These are phyloP conservation scores for Dendrocalamus latiflorus DNA, from an alignment of 202 grass and related monocot species.

Conservation along the genomic window DNA sequence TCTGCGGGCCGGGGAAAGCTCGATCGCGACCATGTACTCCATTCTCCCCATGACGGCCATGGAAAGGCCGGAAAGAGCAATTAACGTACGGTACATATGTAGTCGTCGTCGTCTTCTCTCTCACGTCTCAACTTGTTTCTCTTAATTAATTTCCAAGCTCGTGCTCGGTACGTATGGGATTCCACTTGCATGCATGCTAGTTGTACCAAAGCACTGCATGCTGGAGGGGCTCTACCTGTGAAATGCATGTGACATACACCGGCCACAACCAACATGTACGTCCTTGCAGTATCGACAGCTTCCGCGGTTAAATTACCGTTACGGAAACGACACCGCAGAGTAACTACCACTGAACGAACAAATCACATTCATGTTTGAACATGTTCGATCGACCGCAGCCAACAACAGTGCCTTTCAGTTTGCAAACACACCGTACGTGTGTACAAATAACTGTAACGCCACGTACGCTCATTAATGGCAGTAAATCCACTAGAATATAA, in stretches of 20 bases:
- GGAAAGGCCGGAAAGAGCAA: too few relatives aligned
- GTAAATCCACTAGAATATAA: constrained; percentile 26
- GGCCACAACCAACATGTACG: neutral
- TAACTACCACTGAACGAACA: neutral
- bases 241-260: neutral
- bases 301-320: neutral
- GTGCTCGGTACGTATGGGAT: neutral
- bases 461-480: constrained; percentile 3
- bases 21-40: too few relatives aligned
- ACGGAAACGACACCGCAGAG: constrained; percentile 8
- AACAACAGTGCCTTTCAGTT: too few relatives aligned
- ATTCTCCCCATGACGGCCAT: too few relatives aligned
- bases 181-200: neutral
- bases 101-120: neutral
- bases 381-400: neutral
- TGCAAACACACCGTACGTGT: neutral
- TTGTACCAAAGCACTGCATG: neutral
- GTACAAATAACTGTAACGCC: neutral
- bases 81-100: too few relatives aligned
- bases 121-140: neutral
- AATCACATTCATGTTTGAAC: neutral
- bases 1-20: neutral
- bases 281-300: neutral
- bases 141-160: neutral
- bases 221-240: neutral